phyloP scores from a whole-genome alignment of 306 rosid species.

The Neltuma alba region DNA sequence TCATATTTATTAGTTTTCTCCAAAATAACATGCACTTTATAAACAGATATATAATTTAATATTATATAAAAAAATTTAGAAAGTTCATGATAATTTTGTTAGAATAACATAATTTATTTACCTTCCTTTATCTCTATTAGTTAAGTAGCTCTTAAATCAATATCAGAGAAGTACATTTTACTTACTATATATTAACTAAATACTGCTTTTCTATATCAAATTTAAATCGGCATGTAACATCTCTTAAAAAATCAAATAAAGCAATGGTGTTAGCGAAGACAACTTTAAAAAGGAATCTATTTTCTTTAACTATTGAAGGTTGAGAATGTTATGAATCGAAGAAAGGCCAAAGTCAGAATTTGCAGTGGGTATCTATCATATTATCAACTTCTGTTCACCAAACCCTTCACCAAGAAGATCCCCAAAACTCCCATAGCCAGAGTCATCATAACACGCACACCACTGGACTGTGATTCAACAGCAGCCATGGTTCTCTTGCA shows the following conservation, averaged over 20 bases:
- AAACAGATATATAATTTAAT: no score
- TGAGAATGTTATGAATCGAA: conserved; percentile 29
- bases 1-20: no score
- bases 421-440: conserved; percentile 76
- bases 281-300: conserved; percentile 26
- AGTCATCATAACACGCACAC: conserved; percentile 46
- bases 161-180: no score
- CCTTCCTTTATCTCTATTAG: no score
- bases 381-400: conserved; percentile 52
- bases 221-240: neutral
- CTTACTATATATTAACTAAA: no score
- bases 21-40: no score
- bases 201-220: neutral
- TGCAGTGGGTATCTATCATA: no score
- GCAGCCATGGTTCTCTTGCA: conserved; percentile 47
- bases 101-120: no score
- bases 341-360: conserved; percentile 37
- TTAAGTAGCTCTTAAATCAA: no score
- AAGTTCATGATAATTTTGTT: no score
- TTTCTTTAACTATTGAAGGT: conserved; percentile 19
- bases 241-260: neutral
- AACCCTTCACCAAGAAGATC: conserved; percentile 64
- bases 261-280: neutral
- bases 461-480: conserved; percentile 35
- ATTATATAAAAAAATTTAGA: no score